Percentiles rank a stretch among this genome's conserved stretches.
Evolutionary conservation across 2,329 filamentous ascomycete genomes (phyloP).

Genomic region (Thelonectria olida): DNA sequence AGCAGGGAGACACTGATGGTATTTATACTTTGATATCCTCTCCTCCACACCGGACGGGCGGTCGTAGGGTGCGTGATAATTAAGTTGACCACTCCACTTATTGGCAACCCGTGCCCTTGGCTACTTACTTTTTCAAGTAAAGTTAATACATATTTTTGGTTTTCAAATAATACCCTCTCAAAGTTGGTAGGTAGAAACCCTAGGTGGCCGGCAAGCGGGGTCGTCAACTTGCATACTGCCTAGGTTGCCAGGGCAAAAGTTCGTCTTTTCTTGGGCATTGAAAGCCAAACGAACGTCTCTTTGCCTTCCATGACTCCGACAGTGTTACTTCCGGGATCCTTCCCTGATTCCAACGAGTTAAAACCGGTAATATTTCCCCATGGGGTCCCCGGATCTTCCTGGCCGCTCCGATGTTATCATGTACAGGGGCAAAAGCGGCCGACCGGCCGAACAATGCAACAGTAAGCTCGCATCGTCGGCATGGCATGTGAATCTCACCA

Average conservation of each 20-base stretch:
- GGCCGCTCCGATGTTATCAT: neutral
- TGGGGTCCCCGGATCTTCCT: slow-evolving; percentile 24
- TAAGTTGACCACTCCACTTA: no score
- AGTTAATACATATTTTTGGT: no score
- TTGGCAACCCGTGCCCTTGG: no score
- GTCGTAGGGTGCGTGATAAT: no score
- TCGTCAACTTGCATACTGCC: no score
- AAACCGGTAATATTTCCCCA: slow-evolving; percentile 21
- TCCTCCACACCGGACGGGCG: no score
- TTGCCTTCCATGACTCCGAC: no score
- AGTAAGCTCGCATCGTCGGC: neutral
- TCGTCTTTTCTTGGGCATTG: no score
- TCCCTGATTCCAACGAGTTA: slow-evolving; percentile 4
- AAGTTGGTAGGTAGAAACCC: neutral
- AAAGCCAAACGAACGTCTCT: no score
- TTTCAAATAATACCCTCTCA: neutral
- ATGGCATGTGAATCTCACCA: slow-evolving; percentile 24
- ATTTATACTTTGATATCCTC: slow-evolving; percentile 20
- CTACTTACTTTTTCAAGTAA: neutral
- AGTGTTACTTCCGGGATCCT: slow-evolving; percentile 2
- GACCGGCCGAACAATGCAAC: slow-evolving; percentile 26
- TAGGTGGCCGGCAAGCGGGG: no score
- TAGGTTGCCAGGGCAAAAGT: no score
- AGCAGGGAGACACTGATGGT: neutral
- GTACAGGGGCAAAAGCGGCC: slow-evolving; percentile 14